These are phyloP conservation scores for Ochetophila trinervis DNA, from an alignment of 306 rosid genomes.

Conservation along the genomic window DNA sequence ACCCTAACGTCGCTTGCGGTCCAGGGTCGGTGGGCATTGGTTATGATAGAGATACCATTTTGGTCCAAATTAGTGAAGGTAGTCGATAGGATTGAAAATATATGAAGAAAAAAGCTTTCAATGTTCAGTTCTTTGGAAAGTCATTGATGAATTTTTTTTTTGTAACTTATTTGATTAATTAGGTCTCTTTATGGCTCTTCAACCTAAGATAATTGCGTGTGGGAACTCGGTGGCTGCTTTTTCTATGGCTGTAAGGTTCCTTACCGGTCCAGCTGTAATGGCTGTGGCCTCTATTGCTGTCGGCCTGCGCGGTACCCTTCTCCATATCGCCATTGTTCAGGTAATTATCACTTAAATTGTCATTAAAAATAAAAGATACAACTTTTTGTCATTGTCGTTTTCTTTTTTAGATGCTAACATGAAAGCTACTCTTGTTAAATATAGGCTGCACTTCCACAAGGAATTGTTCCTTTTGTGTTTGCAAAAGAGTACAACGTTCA, in stretches of 20 bases:
- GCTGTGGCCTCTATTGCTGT: constrained; percentile 90
- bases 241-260: constrained; percentile 94
- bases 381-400: background rate
- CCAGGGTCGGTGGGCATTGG: constrained; percentile 41
- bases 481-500: constrained; percentile 97
- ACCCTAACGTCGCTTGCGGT: constrained; percentile 42
- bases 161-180: background rate
- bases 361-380: no score
- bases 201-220: constrained; percentile 95
- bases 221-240: constrained; percentile 90
- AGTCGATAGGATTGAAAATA: constrained; percentile 22
- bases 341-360: constrained; percentile 28
- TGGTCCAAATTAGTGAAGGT: constrained; percentile 20
- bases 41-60: constrained; percentile 22
- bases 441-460: constrained; percentile 98
- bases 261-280: constrained; percentile 97
- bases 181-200: constrained; percentile 98
- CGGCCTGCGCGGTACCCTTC: constrained; percentile 88
- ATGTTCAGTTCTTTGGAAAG: background rate
- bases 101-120: background rate
- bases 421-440: background rate
- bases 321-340: constrained; percentile 95
- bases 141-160: background rate
- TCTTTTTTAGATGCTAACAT: background rate
- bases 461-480: constrained; percentile 95